These are phyloP conservation scores for Candida schatavii DNA, from an alignment of 805 yeast genomes.

Conservation along the genomic window DNA sequence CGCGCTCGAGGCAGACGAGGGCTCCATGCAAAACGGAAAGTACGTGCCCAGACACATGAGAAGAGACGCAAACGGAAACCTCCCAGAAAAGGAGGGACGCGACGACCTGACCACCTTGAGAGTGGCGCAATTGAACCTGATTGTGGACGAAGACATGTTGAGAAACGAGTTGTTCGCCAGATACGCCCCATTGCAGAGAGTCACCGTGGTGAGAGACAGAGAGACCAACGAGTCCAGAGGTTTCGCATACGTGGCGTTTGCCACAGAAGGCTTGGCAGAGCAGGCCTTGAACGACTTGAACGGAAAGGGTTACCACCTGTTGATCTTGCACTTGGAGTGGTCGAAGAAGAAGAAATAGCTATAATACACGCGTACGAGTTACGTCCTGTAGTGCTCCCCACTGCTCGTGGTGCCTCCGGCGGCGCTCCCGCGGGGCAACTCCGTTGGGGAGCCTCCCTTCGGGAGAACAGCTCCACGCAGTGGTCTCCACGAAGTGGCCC, in stretches of 20 bases:
- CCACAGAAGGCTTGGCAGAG: slow-evolving; percentile 66
- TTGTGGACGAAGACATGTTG: slow-evolving; percentile 78
- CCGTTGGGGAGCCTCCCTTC: too few relatives aligned
- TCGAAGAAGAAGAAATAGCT: slow-evolving; percentile 40
- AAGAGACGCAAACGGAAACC: slow-evolving; percentile 40
- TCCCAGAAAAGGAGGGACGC: slow-evolving; percentile 46
- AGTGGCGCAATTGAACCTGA: slow-evolving; percentile 85
- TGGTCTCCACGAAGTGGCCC: too few relatives aligned
- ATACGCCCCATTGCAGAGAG: slow-evolving; percentile 70
- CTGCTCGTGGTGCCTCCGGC: too few relatives aligned
- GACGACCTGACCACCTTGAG: slow-evolving; percentile 87
- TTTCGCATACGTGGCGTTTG: slow-evolving; percentile 87
- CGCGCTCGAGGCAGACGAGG: slow-evolving; percentile 22
- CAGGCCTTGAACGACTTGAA: slow-evolving; percentile 71
- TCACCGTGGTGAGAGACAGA: slow-evolving; percentile 82
- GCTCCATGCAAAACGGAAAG: slow-evolving; percentile 27
- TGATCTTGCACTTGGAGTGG: slow-evolving; percentile 60
- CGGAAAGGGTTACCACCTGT: slow-evolving; percentile 89
- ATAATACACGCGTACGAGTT: too few relatives aligned
- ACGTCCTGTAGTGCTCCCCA: too few relatives aligned
- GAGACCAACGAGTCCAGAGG: slow-evolving; percentile 95
- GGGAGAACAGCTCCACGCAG: too few relatives aligned
- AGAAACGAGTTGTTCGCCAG: slow-evolving; percentile 66
- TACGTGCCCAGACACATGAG: slow-evolving; percentile 47
- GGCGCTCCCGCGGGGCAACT: too few relatives aligned